These are phyloP conservation scores for Wickerhamomyces strasburgensis DNA, from an alignment of 805 yeast species.

Conservation along the genomic window DNA sequence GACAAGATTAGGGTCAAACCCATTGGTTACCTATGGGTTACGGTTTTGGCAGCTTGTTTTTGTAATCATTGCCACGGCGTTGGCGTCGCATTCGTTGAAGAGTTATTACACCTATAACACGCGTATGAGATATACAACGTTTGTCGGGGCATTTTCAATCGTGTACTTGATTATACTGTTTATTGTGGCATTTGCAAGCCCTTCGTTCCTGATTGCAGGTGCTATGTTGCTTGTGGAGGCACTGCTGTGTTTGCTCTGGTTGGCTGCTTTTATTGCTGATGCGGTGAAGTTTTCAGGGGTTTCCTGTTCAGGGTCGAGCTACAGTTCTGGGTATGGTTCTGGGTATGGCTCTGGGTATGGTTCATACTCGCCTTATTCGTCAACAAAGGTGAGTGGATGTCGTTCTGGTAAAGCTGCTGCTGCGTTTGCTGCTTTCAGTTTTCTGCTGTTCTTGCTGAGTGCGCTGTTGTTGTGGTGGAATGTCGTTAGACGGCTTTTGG, in stretches of 20 bases:
- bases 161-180: constrained; percentile 25
- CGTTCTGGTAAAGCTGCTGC: constrained; percentile 13
- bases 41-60: constrained; percentile 25
- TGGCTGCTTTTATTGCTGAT: constrained; percentile 31
- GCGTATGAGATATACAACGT: constrained; percentile 28
- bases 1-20: constrained; percentile 6
- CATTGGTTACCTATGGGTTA: constrained; percentile 11
- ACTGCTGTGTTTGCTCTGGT: constrained; percentile 27
- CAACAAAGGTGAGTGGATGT: constrained; percentile 6
- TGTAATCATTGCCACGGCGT: constrained; percentile 27
- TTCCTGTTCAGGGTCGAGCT: constrained; percentile 19
- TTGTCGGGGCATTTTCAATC: constrained; percentile 28
- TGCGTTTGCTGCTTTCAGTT: constrained; percentile 16
- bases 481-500: constrained; percentile 22
- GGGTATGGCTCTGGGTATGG: not conserved
- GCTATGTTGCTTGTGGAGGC: constrained; percentile 25
- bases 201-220: constrained; percentile 24
- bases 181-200: constrained; percentile 16
- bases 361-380: constrained; percentile 1
- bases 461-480: constrained; percentile 23
- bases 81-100: constrained; percentile 24
- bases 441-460: constrained; percentile 25
- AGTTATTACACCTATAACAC: constrained; percentile 23
- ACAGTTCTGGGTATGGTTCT: not conserved
- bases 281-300: constrained; percentile 28